Conservation (phyloP, 1,284 basidiomycete genomes). For the Porodaedalea pini region DNA sequence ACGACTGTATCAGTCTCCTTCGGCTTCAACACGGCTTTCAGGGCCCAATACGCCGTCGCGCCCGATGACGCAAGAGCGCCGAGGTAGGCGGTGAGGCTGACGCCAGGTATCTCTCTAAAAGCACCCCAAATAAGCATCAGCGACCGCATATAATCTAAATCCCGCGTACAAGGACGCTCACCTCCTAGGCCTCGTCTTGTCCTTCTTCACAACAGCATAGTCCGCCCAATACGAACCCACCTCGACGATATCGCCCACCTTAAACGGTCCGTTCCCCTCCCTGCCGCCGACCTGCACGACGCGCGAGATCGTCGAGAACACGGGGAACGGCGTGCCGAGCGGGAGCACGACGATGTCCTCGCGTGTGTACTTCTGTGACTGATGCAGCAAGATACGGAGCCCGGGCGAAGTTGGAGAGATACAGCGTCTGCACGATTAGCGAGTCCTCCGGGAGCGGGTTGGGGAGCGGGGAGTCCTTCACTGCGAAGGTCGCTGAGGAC, state of each 20-base stretch:
- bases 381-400: slow-evolving; percentile 19
- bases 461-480: slow-evolving; percentile 16
- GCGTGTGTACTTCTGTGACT: slow-evolving; percentile 15
- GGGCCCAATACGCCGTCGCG: slow-evolving; percentile 33
- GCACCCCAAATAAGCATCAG: not conserved
- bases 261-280: slow-evolving; percentile 18
- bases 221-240: slow-evolving; percentile 28
- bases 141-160: not conserved
- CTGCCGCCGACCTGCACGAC: slow-evolving; percentile 26
- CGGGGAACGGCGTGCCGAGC: slow-evolving; percentile 26
- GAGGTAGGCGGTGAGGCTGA: slow-evolving; percentile 26
- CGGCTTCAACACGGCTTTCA: slow-evolving; percentile 32
- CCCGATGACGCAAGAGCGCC: slow-evolving; percentile 28
- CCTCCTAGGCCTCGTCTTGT: not conserved
- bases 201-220: slow-evolving; percentile 26
- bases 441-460: slow-evolving; percentile 16
- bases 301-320: slow-evolving; percentile 23
- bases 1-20: slow-evolving; percentile 35
- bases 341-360: slow-evolving; percentile 25
- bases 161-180: not conserved
- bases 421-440: slow-evolving; percentile 15
- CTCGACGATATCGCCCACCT: slow-evolving; percentile 27
- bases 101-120: slow-evolving; percentile 11
- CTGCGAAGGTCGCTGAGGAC: slow-evolving; percentile 10
- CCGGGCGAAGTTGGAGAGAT: slow-evolving; percentile 21